These are phyloP conservation scores for Myrica gale DNA, from an alignment of 306 rosid genomes.

Conservation along the genomic window DNA sequence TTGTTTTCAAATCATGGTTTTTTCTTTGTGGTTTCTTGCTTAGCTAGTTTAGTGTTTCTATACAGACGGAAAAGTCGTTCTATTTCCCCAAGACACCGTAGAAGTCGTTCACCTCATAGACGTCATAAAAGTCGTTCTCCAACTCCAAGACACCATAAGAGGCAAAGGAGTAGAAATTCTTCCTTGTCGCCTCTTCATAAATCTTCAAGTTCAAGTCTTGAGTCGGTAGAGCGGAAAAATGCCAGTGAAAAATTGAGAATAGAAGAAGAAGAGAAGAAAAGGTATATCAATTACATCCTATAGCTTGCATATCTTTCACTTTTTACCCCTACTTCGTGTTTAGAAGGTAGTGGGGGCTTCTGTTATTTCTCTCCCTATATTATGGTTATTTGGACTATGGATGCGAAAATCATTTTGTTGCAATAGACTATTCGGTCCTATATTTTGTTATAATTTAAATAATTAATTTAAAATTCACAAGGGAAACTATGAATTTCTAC, in stretches of 20 bases:
- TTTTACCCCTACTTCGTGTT: neutral
- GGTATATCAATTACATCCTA: slow-evolving; percentile 51
- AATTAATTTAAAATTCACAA: neutral
- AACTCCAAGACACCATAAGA: slow-evolving; percentile 57
- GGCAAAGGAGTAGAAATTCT: slow-evolving; percentile 76
- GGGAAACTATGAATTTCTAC: neutral
- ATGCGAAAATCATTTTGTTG: neutral
- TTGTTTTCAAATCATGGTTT: slow-evolving; percentile 8
- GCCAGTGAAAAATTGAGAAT: slow-evolving; percentile 71
- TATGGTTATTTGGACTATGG: neutral
- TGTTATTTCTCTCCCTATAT: neutral
- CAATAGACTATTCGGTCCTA: too few relatives aligned
- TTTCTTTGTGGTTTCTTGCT: slow-evolving; percentile 34
- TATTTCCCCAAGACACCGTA: slow-evolving; percentile 48
- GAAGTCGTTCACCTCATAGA: slow-evolving; percentile 55
- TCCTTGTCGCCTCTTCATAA: slow-evolving; percentile 69
- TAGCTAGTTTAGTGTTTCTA: slow-evolving; percentile 35
- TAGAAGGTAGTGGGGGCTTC: neutral
- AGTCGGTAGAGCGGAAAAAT: slow-evolving; percentile 67
- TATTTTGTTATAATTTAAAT: too few relatives aligned
- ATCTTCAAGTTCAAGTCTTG: slow-evolving; percentile 79
- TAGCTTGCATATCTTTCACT: neutral
- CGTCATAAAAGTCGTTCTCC: slow-evolving; percentile 44
- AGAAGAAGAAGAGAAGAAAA: slow-evolving; percentile 87
- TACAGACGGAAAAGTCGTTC: slow-evolving; percentile 87